These are phyloP conservation scores for Marasmius oreades DNA, from an alignment of 1,284 basidiomycete species.

Conservation along the genomic window DNA sequence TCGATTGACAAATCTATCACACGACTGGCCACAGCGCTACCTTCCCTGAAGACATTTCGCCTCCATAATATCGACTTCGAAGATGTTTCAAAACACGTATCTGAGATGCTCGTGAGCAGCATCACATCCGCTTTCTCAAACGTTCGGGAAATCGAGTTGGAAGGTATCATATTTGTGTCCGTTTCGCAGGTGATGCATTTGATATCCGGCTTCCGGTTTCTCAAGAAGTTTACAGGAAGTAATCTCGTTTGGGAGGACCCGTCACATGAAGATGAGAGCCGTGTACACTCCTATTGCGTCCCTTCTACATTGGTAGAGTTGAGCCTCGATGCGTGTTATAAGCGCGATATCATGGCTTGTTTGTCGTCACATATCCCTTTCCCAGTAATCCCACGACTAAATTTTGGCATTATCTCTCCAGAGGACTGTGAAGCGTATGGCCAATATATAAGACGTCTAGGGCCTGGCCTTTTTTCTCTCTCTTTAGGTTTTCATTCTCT, in stretches of 20 bases:
- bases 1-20: not conserved
- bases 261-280: not conserved
- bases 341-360: constrained; percentile 22
- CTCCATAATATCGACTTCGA: constrained; percentile 2
- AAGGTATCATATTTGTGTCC: constrained; percentile 4
- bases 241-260: constrained; percentile 11
- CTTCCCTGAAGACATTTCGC: not conserved
- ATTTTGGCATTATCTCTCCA: constrained; percentile 19
- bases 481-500: constrained; percentile 22
- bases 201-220: constrained; percentile 4
- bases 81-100: not conserved
- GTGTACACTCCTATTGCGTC: not conserved
- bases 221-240: not conserved
- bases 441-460: constrained; percentile 16
- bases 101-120: not conserved
- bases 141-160: not conserved
- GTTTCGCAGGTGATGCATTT: constrained; percentile 8
- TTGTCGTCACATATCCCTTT: constrained; percentile 13
- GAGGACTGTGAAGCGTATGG: constrained; percentile 19
- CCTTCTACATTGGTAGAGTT: constrained; percentile 14
- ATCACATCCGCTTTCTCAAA: constrained; percentile 1
- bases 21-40: not conserved
- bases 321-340: constrained; percentile 19
- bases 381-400: constrained; percentile 17
- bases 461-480: constrained; percentile 13